Percentiles rank a stretch among this genome's conserved stretches.
Evolutionary conservation across 2,329 filamentous ascomycete genomes (phyloP).

Genomic region (Colletotrichum kahawae): DNA sequence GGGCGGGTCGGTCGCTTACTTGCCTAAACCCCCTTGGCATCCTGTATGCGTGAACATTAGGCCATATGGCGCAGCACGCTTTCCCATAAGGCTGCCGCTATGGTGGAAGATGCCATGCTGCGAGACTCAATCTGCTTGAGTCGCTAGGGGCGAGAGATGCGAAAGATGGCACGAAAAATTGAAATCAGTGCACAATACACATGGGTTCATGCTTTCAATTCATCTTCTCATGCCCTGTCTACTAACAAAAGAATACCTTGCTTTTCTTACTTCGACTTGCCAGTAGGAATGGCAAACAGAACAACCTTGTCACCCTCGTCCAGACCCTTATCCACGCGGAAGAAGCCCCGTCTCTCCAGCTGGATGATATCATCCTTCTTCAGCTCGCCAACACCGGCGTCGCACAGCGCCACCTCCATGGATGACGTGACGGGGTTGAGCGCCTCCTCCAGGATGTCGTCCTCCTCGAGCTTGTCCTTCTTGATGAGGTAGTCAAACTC

Average conservation of each 20-base stretch:
- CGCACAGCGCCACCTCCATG: conserved; percentile 76
- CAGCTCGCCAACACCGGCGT: conserved; percentile 78
- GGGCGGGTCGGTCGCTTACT: no score
- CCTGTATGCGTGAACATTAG: no score
- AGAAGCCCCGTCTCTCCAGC: conserved; percentile 93
- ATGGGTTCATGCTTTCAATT: background rate
- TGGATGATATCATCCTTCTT: conserved; percentile 93
- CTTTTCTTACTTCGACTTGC: conserved; percentile 49
- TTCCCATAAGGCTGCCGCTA: no score
- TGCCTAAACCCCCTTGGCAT: no score
- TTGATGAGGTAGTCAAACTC: conserved; percentile 96
- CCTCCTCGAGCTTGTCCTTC: conserved; percentile 91
- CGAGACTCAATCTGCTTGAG: no score
- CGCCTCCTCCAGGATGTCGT: conserved; percentile 85
- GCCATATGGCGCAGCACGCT: no score
- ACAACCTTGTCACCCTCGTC: conserved; percentile 56
- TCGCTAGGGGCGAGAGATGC: no score
- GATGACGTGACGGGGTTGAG: conserved; percentile 78
- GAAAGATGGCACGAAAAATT: no score
- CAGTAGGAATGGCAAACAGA: conserved; percentile 63
- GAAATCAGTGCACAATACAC: background rate
- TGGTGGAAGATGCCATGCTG: no score
- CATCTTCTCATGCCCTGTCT: conserved; percentile 5
- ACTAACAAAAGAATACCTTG: background rate
- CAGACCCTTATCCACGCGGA: conserved; percentile 76